Base-by-base conservation (phyloP, 2,329 filamentous ascomycete species). In the Pyrenophora teres region DNA sequence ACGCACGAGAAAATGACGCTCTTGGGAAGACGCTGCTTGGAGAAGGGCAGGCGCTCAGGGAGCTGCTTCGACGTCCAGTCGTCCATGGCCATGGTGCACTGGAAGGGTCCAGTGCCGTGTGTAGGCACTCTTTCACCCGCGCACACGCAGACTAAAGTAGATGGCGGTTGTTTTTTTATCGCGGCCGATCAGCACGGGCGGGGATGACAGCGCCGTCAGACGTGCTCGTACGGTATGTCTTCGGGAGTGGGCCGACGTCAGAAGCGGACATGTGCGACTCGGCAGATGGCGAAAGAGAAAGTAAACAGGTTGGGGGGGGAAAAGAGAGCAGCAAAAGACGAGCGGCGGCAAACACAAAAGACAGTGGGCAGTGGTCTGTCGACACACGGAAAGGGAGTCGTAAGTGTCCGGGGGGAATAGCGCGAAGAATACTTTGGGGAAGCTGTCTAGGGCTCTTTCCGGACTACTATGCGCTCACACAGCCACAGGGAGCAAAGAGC, bases 1-100 rank as follows among this genome's bases (percentile, higher is more conserved):
- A 75, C 78, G 64, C 64, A 83, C 80, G 80, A 82, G 61, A 82
- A 76, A 43, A 83, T 72, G 55, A 82, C 74, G 52, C 76, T 78
- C 62, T 78, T 76, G 40, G 75, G 73, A 39, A 83, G 72, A 30
- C 75, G 75, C 65, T 79, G 79, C 70, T 81, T 82, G 16, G 79
- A 81, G 70, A 83, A 82, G 37, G 79, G 79, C 58, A 82, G 71
- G 62, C 80, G 80, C 65, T 74, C 70, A 35, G 71, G 71, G 59
- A 72, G 70, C 65, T 73, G 67, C 41, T 69, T 69, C 44, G 63
- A 65, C 35, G 60, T 67, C 69, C 69, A 73, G 31, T 67, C 56
- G 54, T 73, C 67, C 70, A 73, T 73, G 45, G 42, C 66, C 70
- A 73, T 73, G 45, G 42, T 47, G 54, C 40, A 41, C 60, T 64